Evolutionary conservation across 768 basidiomycete species (phyloP), one percentile per base, ranked within the genome.

Genomic region (Amanita polypyramis): DNA sequence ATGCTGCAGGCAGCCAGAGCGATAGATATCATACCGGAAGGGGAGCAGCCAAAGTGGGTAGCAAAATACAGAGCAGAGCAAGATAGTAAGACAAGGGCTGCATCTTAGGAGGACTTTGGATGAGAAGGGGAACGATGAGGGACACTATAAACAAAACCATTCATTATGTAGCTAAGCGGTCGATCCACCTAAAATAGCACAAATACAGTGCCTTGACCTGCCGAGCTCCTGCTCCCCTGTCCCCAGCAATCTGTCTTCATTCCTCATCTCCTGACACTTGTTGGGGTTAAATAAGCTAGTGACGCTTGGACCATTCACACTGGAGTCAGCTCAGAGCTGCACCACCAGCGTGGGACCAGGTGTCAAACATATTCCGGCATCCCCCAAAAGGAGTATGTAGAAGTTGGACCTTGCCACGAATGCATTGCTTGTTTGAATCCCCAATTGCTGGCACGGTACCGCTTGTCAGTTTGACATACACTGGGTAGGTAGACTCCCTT

Each of bases 11-110:
- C 11, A 4, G 25, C 25, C 25, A 45, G 42, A 45, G 32, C 19
- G 48, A 19, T 29, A 25, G 14, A 29, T 8, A 10, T 23, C 34
- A n/a, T 5, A 55, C 55, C 34, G 51, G 46, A 44, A 54, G 25
- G 21, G 55, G 53, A 45, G 50, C 47, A 20, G 52, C 52, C 3
- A 49, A 34, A 14, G 37, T 33, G 4, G 42, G 36, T 25, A 43
- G 39, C 23, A 53, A 21, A 23, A 53, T 1, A 29, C 49, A 51
- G 29, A 41, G 45, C 5, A 51, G 17, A 21, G 51, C 32, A 21
- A 55, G 41, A 21, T 25, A 39, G 46, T 21, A 39, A 19, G 27
- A 29, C 33, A 23, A 9, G 25, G 19, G 5, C 15, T 25, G 46
- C 36, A 47, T 38, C 21, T 19, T 19, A 15, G 10, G 30, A 11